Base-by-base conservation (phyloP, 2,329 filamentous ascomycete species). In the Sphaerostilbella broomeana region DNA sequence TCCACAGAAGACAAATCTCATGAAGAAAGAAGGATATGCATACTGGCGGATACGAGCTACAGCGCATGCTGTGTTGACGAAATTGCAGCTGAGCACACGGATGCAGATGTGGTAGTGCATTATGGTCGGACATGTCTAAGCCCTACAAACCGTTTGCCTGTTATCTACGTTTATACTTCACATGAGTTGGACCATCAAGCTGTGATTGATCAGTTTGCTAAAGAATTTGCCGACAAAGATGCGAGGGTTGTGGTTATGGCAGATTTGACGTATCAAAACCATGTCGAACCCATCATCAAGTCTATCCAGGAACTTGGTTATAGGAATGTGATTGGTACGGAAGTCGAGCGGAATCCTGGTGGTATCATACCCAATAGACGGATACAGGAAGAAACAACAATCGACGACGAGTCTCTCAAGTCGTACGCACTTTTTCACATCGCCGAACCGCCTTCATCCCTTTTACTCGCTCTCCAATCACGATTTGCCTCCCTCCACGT, bases 51-150 rank as follows among this genome's bases (percentile, higher is more conserved):
- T 61, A 97, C 92, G 3, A 95, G 90, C 2, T 98, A 97, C 62
- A 94, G 92, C 44, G 83, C 90, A 0, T 98, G 92, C 64, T 98
- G 92, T 55, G 89, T 97, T 13, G 92, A 98, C 55, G 92, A 98
- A 65, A 82, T 97, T 27, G 92, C 92, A 0, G 92, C 92, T 3
- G 89, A 98, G 60, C 92, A 98, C 59, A 84, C 87, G 12, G 75
- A 87, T 53, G 89, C 92, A 6, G 84, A 97, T 46, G 86, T 88
- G 0, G 85, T 97, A 1, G 82, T 98, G 11, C 92, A 98, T 59
- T 98, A 97, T 53, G 92, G 92, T 3, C 75, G 92, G 37, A 84
- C 90, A 0, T 98, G 92, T 56, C 70, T 98, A 17, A 95, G 88
- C 6, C 90, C 90, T 1, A 94, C 90, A 0, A 84, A 85, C 9